Base-by-base conservation (phyloP, 495 filamentous ascomycete genomes). In the Choiromyces venosus region DNA sequence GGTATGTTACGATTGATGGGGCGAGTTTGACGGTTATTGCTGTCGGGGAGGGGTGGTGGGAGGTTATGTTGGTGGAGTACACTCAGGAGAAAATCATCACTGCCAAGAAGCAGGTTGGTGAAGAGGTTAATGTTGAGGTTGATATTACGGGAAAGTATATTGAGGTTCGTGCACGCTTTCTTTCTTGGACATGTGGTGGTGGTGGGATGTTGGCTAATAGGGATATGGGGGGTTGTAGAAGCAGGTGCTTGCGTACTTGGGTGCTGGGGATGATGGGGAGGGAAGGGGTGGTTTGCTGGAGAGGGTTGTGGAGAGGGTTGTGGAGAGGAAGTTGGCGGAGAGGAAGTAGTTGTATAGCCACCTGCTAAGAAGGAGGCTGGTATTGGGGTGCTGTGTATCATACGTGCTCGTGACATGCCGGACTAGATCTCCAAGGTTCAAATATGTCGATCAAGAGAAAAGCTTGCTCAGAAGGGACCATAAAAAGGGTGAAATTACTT, bases 141-240 rank as follows among this genome's bases (percentile, higher is more conserved):
- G 96, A 99, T 83, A 93, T 97, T 86, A 90, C 97, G 76, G 96
- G 94, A 6, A 99, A 99, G 87, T 97, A 98, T 82, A 94, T 97
- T 29, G 96, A 81, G 80, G 77, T 79, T 37, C 40, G 77, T 66
- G 6, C 6, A 1, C 46, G 25, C 18, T 16, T n/a, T 37, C 66
- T 37, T 65, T 25, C n/a, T 37, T 44, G 4, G 18, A 25, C 14
- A 5, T 42, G 19, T 4, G 16, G 35, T 7, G 8, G 29, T 25
- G 8, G 69, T 29, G 25, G 18, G 44, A 25, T 16, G 64, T n/a
- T 74, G 42, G 16, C 21, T 65, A 56, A 21, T 70, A n/a, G 46
- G 70, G 25, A 33, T 37, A 52, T 61, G 35, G 29, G 29, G 38
- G 18, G 25, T 16, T 39, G 65, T 8, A 97, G 89, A 99, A 97